Conservation (phyloP, 306 rosid species). For the Glycyrrhiza uralensis region DNA sequence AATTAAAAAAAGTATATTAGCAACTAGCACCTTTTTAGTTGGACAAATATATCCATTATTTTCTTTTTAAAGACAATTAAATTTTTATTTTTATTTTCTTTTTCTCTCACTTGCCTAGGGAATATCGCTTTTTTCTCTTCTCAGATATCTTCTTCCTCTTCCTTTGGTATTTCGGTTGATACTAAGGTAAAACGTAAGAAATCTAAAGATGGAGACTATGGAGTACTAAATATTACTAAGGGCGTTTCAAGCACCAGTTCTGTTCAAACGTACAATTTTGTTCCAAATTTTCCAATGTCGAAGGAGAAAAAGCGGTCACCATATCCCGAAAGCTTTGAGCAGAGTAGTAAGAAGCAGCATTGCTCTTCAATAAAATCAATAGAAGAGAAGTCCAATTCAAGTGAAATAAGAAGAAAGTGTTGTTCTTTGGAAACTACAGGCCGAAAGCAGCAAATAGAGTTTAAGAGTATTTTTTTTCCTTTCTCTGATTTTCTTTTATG, state of each 20-base stretch:
- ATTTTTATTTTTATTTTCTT: too few species aligned
- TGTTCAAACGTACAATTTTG: constrained; percentile 30
- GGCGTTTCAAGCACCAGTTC: constrained; percentile 29
- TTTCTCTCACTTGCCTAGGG: too few species aligned
- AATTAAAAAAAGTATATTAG: too few species aligned
- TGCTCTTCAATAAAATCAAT: constrained; percentile 36
- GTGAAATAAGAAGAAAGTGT: constrained; percentile 43
- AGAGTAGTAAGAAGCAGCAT: constrained; percentile 42
- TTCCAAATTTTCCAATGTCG: constrained; percentile 33
- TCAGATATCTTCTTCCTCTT: too few species aligned
- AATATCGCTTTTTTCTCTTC: too few species aligned
- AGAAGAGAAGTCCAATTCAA: constrained; percentile 39
- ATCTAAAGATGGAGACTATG: constrained; percentile 33
- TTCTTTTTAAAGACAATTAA: too few species aligned
- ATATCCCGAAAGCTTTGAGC: constrained; percentile 32
- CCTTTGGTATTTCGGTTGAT: constrained; percentile 12
- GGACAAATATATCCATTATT: too few species aligned
- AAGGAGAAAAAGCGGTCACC: constrained; percentile 41
- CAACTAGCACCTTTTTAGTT: too few species aligned
- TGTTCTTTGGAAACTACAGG: constrained; percentile 51
- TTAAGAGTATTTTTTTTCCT: constrained; percentile 82
- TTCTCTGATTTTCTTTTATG: constrained; percentile 50
- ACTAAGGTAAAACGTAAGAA: constrained; percentile 17
- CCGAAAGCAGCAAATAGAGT: constrained; percentile 46
- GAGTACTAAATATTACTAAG: constrained; percentile 22